A percentile compares a stretch with the other conserved stretches of the same genome.
Evolutionary conservation across 352 stramenopile genomes (phyloP).

Genomic region (Globisporangium cylindrosporum): DNA sequence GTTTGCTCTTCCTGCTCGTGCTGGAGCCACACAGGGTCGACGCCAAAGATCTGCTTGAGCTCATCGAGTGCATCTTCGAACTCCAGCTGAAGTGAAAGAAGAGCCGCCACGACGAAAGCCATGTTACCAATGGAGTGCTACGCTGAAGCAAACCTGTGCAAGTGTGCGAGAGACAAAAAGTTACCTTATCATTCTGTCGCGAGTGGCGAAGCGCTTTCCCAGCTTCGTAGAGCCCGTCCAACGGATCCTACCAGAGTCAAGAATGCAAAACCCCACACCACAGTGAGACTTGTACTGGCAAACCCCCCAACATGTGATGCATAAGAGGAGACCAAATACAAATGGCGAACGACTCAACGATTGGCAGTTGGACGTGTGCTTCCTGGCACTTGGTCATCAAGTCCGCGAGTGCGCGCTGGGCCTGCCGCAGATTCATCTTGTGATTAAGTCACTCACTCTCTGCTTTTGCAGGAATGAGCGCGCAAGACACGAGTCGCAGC

Average conservation of each 20-base stretch:
- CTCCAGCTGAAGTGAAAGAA: conserved; percentile 19
- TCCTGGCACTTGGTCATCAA: conserved; percentile 61
- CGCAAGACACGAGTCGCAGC: too few species aligned
- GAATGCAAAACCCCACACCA: too few species aligned
- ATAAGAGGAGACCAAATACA: neutral
- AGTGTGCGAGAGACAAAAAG: neutral
- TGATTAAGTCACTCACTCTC: neutral
- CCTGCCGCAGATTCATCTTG: conserved; percentile 62
- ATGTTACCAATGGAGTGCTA: neutral
- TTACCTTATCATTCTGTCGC: conserved; percentile 37
- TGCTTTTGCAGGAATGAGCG: neutral
- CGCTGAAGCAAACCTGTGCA: neutral
- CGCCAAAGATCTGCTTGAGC: conserved; percentile 46
- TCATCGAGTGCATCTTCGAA: conserved; percentile 54
- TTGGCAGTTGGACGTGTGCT: conserved; percentile 50
- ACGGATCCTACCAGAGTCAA: conserved; percentile 27
- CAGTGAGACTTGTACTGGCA: neutral
- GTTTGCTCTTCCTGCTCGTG: conserved; percentile 33
- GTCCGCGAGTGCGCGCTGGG: conserved; percentile 55
- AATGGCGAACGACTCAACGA: conserved; percentile 22
- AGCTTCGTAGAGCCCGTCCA: conserved; percentile 35
- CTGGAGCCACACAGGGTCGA: conserved; percentile 57
- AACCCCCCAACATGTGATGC: neutral
- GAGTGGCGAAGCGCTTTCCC: conserved; percentile 43
- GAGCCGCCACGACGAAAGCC: neutral